phyloP scores from a whole-genome alignment of 805 yeast species.

The Ogataea salicorniae region DNA sequence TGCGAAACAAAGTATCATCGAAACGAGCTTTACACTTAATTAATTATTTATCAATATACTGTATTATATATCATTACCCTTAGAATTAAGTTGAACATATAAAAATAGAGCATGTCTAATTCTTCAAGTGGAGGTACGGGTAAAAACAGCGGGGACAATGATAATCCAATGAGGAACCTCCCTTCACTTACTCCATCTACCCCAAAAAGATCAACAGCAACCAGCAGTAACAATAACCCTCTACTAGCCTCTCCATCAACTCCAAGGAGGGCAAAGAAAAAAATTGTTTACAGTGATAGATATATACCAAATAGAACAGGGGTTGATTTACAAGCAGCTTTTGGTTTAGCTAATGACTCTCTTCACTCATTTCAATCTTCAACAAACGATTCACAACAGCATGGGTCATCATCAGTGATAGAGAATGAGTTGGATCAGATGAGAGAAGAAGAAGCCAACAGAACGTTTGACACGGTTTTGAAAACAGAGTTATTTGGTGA shows the following conservation, averaged over 20 bases:
- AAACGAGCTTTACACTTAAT: neutral
- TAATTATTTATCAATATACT: neutral
- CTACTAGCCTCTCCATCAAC: slow-evolving; percentile 37
- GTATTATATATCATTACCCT: neutral
- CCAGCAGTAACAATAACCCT: slow-evolving; percentile 10
- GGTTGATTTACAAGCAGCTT: slow-evolving; percentile 82
- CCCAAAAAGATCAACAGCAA: slow-evolving; percentile 13
- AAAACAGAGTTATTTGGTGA: slow-evolving; percentile 92
- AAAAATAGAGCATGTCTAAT: neutral
- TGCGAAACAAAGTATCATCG: too few relatives aligned
- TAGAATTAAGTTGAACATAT: neutral
- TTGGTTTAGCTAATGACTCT: slow-evolving; percentile 37
- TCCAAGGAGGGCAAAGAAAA: slow-evolving; percentile 40
- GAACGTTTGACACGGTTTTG: slow-evolving; percentile 79
- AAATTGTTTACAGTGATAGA: slow-evolving; percentile 68
- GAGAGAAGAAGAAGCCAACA: slow-evolving; percentile 76
- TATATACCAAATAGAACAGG: slow-evolving; percentile 87
- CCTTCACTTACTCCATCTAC: slow-evolving; percentile 18
- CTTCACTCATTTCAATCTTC: slow-evolving; percentile 8
- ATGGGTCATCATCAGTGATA: slow-evolving; percentile 21
- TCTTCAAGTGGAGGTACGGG: neutral
- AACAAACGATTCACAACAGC: slow-evolving; percentile 1
- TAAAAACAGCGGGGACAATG: neutral
- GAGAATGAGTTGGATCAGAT: slow-evolving; percentile 63
- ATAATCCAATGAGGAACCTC: slow-evolving; percentile 7